Evolutionary conservation across 2,329 filamentous ascomycete species (phyloP).

Genomic region (Amauroascus niger): DNA sequence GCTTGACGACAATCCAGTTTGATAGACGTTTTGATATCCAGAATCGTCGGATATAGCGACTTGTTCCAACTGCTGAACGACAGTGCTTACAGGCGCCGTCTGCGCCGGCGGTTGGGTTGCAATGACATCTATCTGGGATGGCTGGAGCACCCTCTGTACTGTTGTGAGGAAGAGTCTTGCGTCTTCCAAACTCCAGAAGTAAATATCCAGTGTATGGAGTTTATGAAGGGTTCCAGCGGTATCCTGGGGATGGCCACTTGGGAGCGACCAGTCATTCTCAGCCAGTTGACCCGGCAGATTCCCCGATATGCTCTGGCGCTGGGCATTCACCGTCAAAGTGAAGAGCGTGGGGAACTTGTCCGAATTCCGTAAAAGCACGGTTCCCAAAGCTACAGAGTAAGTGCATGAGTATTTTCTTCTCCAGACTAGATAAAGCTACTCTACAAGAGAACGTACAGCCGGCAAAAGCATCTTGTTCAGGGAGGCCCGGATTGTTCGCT

Average conservation of each 20-base stretch:
- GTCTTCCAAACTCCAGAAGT: slow-evolving; percentile 55
- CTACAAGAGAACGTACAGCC: slow-evolving; percentile 40
- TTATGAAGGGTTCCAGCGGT: slow-evolving; percentile 47
- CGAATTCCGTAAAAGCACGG: slow-evolving; percentile 46
- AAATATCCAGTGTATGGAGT: slow-evolving; percentile 53
- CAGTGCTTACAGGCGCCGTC: slow-evolving; percentile 44
- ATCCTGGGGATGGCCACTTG: slow-evolving; percentile 43
- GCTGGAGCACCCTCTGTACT: slow-evolving; percentile 28
- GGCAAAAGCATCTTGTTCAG: slow-evolving; percentile 55
- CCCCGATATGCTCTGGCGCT: slow-evolving; percentile 23
- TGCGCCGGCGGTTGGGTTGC: slow-evolving; percentile 35
- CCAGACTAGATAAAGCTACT: background rate
- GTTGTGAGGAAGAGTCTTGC: slow-evolving; percentile 45
- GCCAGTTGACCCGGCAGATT: slow-evolving; percentile 21
- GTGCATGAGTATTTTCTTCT: slow-evolving; percentile 3
- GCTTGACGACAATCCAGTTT: slow-evolving; percentile 23
- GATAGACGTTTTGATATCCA: slow-evolving; percentile 34
- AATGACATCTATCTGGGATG: slow-evolving; percentile 41
- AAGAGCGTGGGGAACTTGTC: slow-evolving; percentile 51
- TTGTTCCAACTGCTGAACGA: slow-evolving; percentile 55
- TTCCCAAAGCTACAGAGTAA: slow-evolving; percentile 39
- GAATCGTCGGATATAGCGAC: slow-evolving; percentile 50
- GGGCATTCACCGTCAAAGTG: slow-evolving; percentile 46
- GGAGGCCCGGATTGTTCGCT: slow-evolving; percentile 54
- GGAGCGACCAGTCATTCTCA: slow-evolving; percentile 48